Evolutionary conservation across 1,139 yeast genomes (phyloP).

Genomic region (Diutina neorugosa): DNA sequence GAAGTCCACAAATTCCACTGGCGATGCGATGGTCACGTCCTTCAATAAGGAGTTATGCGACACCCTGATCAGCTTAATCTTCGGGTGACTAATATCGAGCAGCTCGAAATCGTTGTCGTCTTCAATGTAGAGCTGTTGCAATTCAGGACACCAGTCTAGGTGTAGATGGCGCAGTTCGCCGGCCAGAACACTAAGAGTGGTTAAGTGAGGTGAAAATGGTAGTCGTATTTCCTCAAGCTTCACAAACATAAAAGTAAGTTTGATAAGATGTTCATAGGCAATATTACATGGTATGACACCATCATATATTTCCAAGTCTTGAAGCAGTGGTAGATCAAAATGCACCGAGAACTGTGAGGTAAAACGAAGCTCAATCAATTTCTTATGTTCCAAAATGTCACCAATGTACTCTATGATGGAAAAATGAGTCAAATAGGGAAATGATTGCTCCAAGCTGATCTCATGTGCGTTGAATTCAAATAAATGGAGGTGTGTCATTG

Average conservation of each 20-base stretch:
- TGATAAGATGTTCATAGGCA: not conserved
- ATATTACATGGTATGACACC: not conserved
- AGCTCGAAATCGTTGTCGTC: not conserved
- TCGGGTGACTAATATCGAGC: not conserved
- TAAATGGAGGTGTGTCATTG: not conserved
- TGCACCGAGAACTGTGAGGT: not conserved
- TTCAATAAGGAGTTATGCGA: not conserved
- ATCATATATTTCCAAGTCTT: not conserved
- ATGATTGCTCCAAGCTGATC: not conserved
- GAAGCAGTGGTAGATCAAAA: not conserved
- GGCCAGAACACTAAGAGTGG: not conserved
- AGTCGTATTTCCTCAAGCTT: not conserved
- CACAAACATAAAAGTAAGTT: not conserved
- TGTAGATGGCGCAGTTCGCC: not conserved
- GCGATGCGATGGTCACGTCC: not conserved
- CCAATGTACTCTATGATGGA: not conserved
- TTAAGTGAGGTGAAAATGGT: not conserved
- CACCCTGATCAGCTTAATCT: not conserved
- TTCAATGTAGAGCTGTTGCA: not conserved
- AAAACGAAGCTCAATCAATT: not conserved
- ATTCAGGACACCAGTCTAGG: not conserved
- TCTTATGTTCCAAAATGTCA: not conserved
- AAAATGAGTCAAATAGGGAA: not conserved
- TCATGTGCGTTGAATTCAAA: not conserved
- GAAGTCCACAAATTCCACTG: not conserved